A percentile compares a stretch with the other conserved stretches of the same genome.
Evolutionary conservation across 148 eudicot species (phyloP).

Genomic region (Silene conica): DNA sequence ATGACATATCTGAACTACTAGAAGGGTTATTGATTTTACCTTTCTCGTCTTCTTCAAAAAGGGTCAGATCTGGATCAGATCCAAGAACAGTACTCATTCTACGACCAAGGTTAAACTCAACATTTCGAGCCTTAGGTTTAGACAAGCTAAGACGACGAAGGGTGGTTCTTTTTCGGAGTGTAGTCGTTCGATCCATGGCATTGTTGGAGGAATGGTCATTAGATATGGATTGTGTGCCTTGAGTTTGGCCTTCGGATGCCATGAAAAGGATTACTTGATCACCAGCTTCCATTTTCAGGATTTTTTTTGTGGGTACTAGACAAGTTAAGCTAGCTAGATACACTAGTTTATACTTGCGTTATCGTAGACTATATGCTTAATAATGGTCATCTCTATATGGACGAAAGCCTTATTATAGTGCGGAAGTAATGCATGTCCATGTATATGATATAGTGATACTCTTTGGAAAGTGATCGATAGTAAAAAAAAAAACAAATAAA

Average conservation of each 20-base stretch:
- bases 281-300: conserved; percentile 13
- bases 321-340: no score
- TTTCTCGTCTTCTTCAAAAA: conserved; percentile 12
- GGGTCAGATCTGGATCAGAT: conserved; percentile 3
- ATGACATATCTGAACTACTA: conserved; percentile 5
- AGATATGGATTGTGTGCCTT: conserved; percentile 2
- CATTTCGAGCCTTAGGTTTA: conserved; percentile 46
- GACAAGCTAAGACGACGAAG: conserved; percentile 56
- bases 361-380: no score
- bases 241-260: conserved; percentile 21
- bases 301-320: neutral
- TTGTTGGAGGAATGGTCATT: conserved; percentile 8
- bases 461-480: neutral
- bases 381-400: neutral
- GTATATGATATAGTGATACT: neutral
- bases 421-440: conserved; percentile 4
- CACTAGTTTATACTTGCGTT: no score
- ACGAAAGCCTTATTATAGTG: neutral
- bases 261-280: conserved; percentile 29
- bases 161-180: conserved; percentile 22
- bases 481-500: neutral
- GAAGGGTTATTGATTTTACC: neutral
- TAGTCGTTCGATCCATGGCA: neutral
- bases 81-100: neutral
- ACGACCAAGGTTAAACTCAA: conserved; percentile 32